These are phyloP conservation scores for Nymphaea thermarum DNA, from an alignment of 164 flowering plant species.

Conservation along the genomic window DNA sequence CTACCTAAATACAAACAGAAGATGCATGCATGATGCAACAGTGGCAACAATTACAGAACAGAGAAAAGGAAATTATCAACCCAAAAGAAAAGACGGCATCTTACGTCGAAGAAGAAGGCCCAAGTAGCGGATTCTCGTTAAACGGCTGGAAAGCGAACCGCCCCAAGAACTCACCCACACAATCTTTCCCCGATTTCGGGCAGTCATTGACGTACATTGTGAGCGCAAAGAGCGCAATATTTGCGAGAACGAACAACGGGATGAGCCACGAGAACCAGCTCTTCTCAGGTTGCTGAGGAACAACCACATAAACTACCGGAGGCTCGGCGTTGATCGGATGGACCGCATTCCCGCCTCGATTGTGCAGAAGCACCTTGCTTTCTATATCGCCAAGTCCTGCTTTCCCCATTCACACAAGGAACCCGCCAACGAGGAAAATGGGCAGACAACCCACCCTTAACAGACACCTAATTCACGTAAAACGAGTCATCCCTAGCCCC, in stretches of 20 bases:
- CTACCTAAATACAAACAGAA: too few relatives aligned
- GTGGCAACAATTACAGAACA: not conserved
- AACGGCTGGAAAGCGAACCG: slow-evolving; percentile 71
- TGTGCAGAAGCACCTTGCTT: not conserved
- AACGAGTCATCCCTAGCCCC: not conserved
- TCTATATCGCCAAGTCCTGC: not conserved
- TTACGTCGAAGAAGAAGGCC: slow-evolving; percentile 74
- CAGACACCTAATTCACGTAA: not conserved
- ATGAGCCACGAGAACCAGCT: slow-evolving; percentile 37
- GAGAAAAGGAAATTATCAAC: not conserved
- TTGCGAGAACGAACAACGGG: slow-evolving; percentile 47
- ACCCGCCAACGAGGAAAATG: not conserved
- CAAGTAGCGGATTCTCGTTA: slow-evolving; percentile 66
- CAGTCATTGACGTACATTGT: slow-evolving; percentile 64
- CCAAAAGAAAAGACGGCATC: slow-evolving; percentile 7
- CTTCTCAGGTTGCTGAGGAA: not conserved
- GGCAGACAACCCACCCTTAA: not conserved
- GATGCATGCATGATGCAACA: too few relatives aligned
- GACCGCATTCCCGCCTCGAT: not conserved
- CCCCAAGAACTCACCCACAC: slow-evolving; percentile 39
- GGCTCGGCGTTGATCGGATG: not conserved
- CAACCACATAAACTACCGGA: not conserved
- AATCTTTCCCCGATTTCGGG: slow-evolving; percentile 30
- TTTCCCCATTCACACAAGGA: not conserved
- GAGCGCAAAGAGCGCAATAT: slow-evolving; percentile 36